Base-by-base conservation (phyloP, 2,329 filamentous ascomycete genomes). In the Penicillium expansum region DNA sequence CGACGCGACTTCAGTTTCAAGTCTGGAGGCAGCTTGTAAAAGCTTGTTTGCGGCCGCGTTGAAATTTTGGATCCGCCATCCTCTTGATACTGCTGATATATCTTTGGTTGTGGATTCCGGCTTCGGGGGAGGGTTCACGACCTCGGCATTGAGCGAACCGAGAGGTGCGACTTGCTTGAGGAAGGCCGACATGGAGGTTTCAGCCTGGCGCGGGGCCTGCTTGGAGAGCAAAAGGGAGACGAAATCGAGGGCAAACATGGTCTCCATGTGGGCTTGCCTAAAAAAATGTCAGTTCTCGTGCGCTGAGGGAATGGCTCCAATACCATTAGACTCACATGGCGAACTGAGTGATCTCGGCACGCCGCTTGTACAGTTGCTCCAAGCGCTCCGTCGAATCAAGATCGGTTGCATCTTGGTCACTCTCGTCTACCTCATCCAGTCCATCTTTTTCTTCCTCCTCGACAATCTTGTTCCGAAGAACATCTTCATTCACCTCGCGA, bases 181-280 rank as follows among this genome's bases (percentile, higher is more conserved):
- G 20, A 79, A 80, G 14, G 84, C 82, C 1, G 89, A 91, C 60
- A 96, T 82, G 5, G 90, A 90, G 45, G 80, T 74, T 64, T 86
- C 81, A 5, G 88, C 90, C 62, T 87, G 84, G 9, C 83, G 84
- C 0, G 90, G 89, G n/a, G 80, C 80, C 69, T 94, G 85, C 71
- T 92, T 92, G n/a, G 90, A 91, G 16, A 94, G 80, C 1, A 96
- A 80, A 7, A 96, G 82, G 30, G 92, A 96, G 55, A 96, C 77
- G 66, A 92, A 90, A 71, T 96, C 91, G 66, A 95, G 84, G 7
- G 87, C 86, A 58, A 90, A 81, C 69, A 89, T 80, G 39, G 76
- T 68, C 64, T 79, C 77, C 67, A 75, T 75, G 53, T 79, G 76
- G 32, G 77, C 74, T 62, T 77, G 72, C 49, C 77, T 79, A 4